These are phyloP conservation scores for Hortaea sp. DNA, from an alignment of 2,329 filamentous ascomycete species.

Conservation along the genomic window DNA sequence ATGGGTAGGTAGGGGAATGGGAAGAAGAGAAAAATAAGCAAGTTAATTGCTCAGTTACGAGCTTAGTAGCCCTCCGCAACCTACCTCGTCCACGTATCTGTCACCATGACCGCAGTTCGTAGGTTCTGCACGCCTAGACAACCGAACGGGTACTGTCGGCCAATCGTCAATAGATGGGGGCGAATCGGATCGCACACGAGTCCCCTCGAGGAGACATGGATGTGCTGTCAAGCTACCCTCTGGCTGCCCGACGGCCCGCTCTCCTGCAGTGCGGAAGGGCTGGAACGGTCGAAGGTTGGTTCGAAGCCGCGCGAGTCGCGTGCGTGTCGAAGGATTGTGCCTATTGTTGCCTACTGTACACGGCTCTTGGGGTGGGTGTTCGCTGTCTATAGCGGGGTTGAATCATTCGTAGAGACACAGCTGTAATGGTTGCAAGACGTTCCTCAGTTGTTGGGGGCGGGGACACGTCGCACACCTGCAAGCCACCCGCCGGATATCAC, in stretches of 20 bases:
- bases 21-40: too few relatives aligned
- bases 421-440: not conserved
- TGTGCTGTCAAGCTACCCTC: conserved; percentile 5
- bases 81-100: too few relatives aligned
- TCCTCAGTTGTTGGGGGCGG: not conserved
- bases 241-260: conserved; percentile 1
- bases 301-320: not conserved
- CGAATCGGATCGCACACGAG: not conserved
- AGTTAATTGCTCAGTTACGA: too few relatives aligned
- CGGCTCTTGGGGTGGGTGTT: not conserved
- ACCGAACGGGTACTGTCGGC: not conserved
- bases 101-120: not conserved
- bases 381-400: not conserved
- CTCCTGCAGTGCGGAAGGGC: not conserved
- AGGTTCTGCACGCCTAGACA: not conserved
- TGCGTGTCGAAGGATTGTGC: not conserved
- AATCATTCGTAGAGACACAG: not conserved
- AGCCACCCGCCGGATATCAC: too few relatives aligned
- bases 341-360: not conserved
- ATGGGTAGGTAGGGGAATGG: too few relatives aligned
- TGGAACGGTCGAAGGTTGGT: not conserved
- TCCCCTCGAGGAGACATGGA: conserved; percentile 6
- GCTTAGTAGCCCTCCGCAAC: too few relatives aligned
- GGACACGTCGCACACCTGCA: not conserved
- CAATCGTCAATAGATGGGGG: not conserved